A percentile compares a stretch with the other conserved stretches of the same genome.
These are phyloP conservation scores for Peronospora destructor DNA, from an alignment of 352 stramenopile species.

Conservation along the genomic window DNA sequence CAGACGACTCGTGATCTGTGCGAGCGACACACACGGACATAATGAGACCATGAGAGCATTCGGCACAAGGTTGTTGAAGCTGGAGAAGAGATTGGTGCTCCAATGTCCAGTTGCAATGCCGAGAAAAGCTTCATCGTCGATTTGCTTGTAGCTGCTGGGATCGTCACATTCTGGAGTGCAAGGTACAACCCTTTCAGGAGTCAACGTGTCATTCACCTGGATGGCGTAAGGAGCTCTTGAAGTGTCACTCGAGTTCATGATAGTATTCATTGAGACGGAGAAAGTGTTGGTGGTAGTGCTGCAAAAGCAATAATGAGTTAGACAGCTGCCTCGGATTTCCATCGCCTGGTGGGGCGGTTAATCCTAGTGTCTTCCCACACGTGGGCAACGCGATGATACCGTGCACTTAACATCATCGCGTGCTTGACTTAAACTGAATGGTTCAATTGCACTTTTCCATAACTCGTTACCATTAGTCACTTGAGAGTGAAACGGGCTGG, in stretches of 20 bases:
- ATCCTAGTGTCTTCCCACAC: not conserved
- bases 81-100: constrained; percentile 32
- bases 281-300: not conserved
- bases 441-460: constrained; percentile 5
- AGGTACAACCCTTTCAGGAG: constrained; percentile 8
- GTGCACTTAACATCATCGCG: constrained; percentile 6
- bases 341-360: not conserved
- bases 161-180: constrained; percentile 13
- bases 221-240: constrained; percentile 18
- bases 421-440: not conserved
- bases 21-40: constrained; percentile 52
- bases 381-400: not conserved
- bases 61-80: constrained; percentile 37
- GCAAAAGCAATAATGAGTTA: constrained; percentile 10
- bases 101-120: constrained; percentile 26
- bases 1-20: constrained; percentile 46
- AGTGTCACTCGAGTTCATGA: constrained; percentile 15
- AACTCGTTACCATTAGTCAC: not conserved
- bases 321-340: not conserved
- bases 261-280: constrained; percentile 14
- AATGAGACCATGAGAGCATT: constrained; percentile 44
- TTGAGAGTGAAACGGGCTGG: not conserved
- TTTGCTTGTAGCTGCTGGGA: constrained; percentile 21
- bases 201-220: constrained; percentile 18
- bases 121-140: constrained; percentile 18